Conservation (phyloP, 2,329 filamentous ascomycete species). For the Ophiocordyceps camponoti-saundersi region DNA sequence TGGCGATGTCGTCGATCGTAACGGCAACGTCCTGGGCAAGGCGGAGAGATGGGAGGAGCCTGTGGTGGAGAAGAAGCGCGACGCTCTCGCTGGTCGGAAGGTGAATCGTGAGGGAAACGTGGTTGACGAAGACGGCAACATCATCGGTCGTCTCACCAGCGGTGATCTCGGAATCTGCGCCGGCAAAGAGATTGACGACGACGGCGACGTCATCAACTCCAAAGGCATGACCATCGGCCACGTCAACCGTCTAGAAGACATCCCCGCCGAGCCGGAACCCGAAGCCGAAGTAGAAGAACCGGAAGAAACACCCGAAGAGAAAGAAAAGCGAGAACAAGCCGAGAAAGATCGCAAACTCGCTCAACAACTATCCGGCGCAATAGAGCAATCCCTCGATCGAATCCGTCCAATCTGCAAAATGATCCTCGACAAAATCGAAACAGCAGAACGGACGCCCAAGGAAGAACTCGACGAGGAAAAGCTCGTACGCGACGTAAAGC, state of each 20-base stretch:
- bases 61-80: slow-evolving; percentile 32
- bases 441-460: slow-evolving; percentile 62
- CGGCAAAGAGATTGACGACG: slow-evolving; percentile 53
- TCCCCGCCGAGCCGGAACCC: slow-evolving; percentile 9
- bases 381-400: slow-evolving; percentile 66
- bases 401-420: slow-evolving; percentile 73
- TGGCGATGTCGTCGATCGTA: slow-evolving; percentile 66
- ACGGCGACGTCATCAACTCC: slow-evolving; percentile 55
- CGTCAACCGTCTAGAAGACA: slow-evolving; percentile 46
- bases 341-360: slow-evolving; percentile 63
- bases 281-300: not conserved
- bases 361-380: slow-evolving; percentile 52
- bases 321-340: slow-evolving; percentile 33
- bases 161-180: slow-evolving; percentile 47
- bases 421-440: slow-evolving; percentile 72
- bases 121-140: slow-evolving; percentile 38
- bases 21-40: slow-evolving; percentile 41
- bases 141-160: slow-evolving; percentile 50
- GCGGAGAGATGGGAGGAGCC: slow-evolving; percentile 43
- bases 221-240: slow-evolving; percentile 52
- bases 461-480: slow-evolving; percentile 84
- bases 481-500: slow-evolving; percentile 72
- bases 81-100: slow-evolving; percentile 32
- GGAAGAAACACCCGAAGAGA: slow-evolving; percentile 26
- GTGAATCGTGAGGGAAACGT: slow-evolving; percentile 44